Percentiles rank a stretch among this genome's conserved stretches.
These are phyloP conservation scores for Scedosporium aurantiacum DNA, from an alignment of 2,329 filamentous ascomycete species.

Conservation along the genomic window DNA sequence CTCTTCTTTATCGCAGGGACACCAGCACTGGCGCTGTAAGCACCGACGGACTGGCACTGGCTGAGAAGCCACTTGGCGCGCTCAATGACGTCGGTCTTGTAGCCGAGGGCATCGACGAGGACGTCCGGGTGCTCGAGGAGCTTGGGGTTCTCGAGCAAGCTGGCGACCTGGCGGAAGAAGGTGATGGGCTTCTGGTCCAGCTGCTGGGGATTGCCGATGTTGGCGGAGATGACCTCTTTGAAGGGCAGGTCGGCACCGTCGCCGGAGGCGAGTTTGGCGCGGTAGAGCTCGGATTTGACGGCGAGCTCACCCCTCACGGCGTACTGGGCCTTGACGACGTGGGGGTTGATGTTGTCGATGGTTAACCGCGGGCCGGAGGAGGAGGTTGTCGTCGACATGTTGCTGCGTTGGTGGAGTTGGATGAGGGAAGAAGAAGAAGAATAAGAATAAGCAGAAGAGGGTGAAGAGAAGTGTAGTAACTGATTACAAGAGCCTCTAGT, in stretches of 20 bases:
- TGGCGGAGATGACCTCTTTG: conserved; percentile 83
- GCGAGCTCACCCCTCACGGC: conserved; percentile 94
- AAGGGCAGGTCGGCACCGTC: conserved; percentile 58
- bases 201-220: conserved; percentile 98
- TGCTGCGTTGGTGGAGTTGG: background rate
- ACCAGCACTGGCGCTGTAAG: conserved; percentile 91
- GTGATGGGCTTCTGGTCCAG: conserved; percentile 98
- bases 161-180: conserved; percentile 95
- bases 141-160: conserved; percentile 79
- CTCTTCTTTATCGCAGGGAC: conserved; percentile 78
- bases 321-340: conserved; percentile 82
- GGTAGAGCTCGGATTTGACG: conserved; percentile 84
- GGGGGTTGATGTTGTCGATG: conserved; percentile 82
- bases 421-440: background rate
- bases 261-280: conserved; percentile 56
- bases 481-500: background rate
- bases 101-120: conserved; percentile 65
- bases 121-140: conserved; percentile 75
- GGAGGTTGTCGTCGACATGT: conserved; percentile 24
- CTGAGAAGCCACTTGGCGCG: conserved; percentile 71
- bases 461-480: background rate
- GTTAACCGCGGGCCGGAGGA: conserved; percentile 41
- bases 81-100: conserved; percentile 80
- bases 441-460: background rate
- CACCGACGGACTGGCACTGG: conserved; percentile 82